Base-by-base conservation (phyloP, 768 basidiomycete genomes). In the Brasilioporus rufonigricans region DNA sequence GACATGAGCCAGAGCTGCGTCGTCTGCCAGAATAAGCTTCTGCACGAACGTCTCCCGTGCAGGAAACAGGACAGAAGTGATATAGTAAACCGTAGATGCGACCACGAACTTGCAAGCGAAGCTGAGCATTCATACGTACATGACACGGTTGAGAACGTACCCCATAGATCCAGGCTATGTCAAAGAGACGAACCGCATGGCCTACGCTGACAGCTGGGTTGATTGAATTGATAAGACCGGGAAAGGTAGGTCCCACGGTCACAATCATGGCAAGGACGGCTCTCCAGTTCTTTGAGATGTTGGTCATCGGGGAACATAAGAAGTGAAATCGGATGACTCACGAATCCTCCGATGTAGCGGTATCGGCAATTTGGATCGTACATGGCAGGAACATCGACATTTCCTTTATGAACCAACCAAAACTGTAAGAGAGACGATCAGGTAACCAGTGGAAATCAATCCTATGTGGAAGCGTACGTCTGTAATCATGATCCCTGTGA, bases 371-470 rank as follows among this genome's bases (percentile, higher is more conserved):
- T 72, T 18, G 89, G 91, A 60, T 84, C 80, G 65, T 93, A 95
- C 80, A 95, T 86, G 3, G 88, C 83, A 4, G 89, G 88, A 2
- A 94, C 87, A 63, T 94, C 88, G 10, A 92, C 83, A 21, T 81
- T 82, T 29, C 84, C 74, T 56, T 71, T 75, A 64, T 91, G 87
- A 16, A 95, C 76, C 44, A 93, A 65, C 88, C 87, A 93, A 65
- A 87, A 92, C 82, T 90, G 63, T 16, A 43, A 57, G 10, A 46
- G 19, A 48, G 9, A 55, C 16, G 29, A 45, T 38, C 52, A 53
- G 40, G 21, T n/a, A n/a, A 27, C 27, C n/a, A n/a, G n/a, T 47
- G 21, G 10, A 33, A 39, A 36, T 49, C 26, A 26, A 45, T 9
- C 50, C 6, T 12, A 41, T 18, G 33, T 27, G n/a, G 26, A 27